Conservation (phyloP, 2,329 filamentous ascomycete species). For the Arthrinium puccinioides region DNA sequence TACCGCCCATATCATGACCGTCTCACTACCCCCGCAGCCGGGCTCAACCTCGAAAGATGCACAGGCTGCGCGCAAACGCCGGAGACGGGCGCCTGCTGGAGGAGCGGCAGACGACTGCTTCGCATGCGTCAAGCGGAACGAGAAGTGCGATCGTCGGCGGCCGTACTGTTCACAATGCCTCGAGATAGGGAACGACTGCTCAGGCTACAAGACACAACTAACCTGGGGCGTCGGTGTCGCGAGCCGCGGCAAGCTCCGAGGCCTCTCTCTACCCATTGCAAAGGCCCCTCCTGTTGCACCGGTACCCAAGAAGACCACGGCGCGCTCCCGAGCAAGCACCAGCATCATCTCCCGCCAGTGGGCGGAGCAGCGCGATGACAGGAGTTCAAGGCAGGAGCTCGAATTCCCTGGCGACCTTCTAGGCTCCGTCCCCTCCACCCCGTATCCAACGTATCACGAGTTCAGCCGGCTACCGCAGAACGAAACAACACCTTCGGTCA, state of each 20-base stretch:
- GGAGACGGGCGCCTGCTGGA: constrained; percentile 80
- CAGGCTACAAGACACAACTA: constrained; percentile 91
- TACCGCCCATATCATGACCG: constrained; percentile 36
- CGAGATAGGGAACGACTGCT: constrained; percentile 85
- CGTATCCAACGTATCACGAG: constrained; percentile 33
- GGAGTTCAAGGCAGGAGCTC: constrained; percentile 26
- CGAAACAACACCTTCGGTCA: constrained; percentile 31
- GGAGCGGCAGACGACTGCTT: constrained; percentile 95
- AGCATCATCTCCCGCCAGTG: constrained; percentile 29
- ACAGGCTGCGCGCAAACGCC: constrained; percentile 58
- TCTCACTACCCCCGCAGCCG: constrained; percentile 36
- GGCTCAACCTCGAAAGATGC: constrained; percentile 41
- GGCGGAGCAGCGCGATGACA: constrained; percentile 29
- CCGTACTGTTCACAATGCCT: constrained; percentile 95
- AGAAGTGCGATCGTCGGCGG: constrained; percentile 82
- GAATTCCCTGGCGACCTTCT: constrained; percentile 28
- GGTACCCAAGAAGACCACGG: constrained; percentile 39
- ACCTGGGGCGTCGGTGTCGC: constrained; percentile 96
- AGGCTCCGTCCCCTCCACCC: constrained; percentile 32
- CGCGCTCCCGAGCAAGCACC: constrained; percentile 38
- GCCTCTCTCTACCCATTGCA: constrained; percentile 68
- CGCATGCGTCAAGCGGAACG: constrained; percentile 74
- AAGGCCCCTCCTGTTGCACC: constrained; percentile 49
- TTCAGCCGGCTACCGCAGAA: constrained; percentile 44
- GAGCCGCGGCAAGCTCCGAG: constrained; percentile 88